A percentile compares a stretch with the other conserved stretches of the same genome.
These are phyloP conservation scores for Trichoderma sp. DNA, from an alignment of 2,329 filamentous ascomycete genomes.

Conservation along the genomic window DNA sequence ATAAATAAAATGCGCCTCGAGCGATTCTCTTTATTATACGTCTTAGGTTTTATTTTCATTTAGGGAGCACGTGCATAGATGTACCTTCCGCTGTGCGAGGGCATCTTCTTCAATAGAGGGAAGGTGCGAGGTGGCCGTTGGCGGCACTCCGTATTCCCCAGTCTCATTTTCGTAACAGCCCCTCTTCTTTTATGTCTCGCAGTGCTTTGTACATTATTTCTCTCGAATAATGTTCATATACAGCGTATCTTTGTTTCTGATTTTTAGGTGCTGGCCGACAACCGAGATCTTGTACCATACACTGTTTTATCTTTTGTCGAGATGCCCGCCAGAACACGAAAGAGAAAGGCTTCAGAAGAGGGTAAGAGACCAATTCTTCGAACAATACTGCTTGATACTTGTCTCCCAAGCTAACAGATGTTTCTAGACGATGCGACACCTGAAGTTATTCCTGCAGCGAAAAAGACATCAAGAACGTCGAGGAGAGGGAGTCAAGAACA, in stretches of 20 bases:
- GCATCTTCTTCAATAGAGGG: background rate
- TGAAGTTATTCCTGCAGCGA: background rate
- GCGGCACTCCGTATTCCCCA: too few relatives aligned
- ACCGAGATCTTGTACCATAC: background rate
- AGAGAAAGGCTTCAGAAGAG: constrained; percentile 31
- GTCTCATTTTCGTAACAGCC: background rate
- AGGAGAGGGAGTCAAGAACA: background rate
- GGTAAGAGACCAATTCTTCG: constrained; percentile 27
- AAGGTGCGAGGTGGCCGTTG: background rate
- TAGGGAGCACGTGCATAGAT: background rate
- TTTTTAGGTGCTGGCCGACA: background rate
- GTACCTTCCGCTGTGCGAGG: background rate
- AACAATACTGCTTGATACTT: background rate
- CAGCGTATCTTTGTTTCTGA: too few relatives aligned
- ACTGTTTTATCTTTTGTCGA: background rate
- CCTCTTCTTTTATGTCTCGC: background rate
- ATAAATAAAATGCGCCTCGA: background rate
- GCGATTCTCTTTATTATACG: background rate
- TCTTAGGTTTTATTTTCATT: background rate
- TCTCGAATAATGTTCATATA: background rate
- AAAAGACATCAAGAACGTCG: constrained; percentile 11
- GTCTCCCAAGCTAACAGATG: background rate
- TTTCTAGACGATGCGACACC: constrained; percentile 4
- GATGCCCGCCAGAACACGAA: constrained; percentile 36
- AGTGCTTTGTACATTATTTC: background rate